Base-by-base conservation (phyloP, 805 yeast genomes). In the Yamadazyma paraphyllophila region DNA sequence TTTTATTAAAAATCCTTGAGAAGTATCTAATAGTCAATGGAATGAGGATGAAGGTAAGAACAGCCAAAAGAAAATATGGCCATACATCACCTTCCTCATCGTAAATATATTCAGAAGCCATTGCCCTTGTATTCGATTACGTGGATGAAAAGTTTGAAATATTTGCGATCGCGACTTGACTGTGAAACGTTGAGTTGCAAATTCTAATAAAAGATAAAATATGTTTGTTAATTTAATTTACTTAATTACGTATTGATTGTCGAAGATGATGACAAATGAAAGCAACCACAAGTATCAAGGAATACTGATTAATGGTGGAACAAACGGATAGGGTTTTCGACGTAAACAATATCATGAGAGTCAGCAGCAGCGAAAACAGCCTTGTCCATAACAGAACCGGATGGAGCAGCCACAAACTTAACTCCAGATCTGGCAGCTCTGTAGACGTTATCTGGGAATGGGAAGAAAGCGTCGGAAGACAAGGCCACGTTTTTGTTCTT, bases 381-480 rank as follows among this genome's bases (percentile, higher is more conserved):
- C 75, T 87, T 84, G 73, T 94, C 99, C 89, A 89, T 92, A 52
- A 94, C 97, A 15, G 97, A 89, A 47, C 99, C 99, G 41, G 95
- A 81, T 48, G 99, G 96, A 43, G 99, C 99, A 60, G 96, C 95
- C 64, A 94, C 78, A 74, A 76, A 94, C 70, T 88, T 89, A 58
- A 91, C 99, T 67, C 99, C 99, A 14, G 96, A 85, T 77, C 88
- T 83, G 43, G 83, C 97, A 54, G 98, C 98, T 69, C 99, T 83
- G 82, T 92, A 90, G 57, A 94, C 96, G 65, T 94, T 94, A 71
- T 94, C 99, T 55, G 98, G 94, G 94, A 94, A 94, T 72, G 99
- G 99, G 96, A 94, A 94, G 82, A 94, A 94, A 25, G 99, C 99
- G 66, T 94, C 99, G 3, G 97, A 90, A 13, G 97, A 85, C 58